Base-by-base conservation (phyloP, 2,329 filamentous ascomycete species). In the Aspergillus fumigatus region DNA sequence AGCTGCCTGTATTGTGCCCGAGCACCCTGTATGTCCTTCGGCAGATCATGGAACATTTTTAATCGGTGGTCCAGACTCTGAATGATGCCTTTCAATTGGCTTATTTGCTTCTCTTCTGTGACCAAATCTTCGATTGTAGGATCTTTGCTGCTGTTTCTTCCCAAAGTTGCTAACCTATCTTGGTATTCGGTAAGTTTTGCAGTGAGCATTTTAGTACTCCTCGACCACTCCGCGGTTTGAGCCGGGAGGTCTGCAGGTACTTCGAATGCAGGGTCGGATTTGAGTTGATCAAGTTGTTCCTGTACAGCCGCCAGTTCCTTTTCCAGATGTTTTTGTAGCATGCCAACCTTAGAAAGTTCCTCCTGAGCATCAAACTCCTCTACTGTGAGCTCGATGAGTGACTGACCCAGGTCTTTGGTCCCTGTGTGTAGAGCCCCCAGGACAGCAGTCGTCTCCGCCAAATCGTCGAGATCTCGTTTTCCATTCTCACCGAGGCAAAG, bases 191-290 rank as follows among this genome's bases (percentile, higher is more conserved):
- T 83, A 1, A 92, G 77, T 63, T 88, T 88, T 2, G 84, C 75
- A 14, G 80, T 76, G 40, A 90, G 77, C n/a, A 83, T 75, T 69
- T 90, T 91, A 50, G 88, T 83, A 55, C 81, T 85, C 54, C 89
- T 85, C 61, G 87, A 85, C 73, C 88, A 84, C 51, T 94, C 88
- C 3, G 87, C 79, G n/a, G 91, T 93, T 62, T 87, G 82, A 62
- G 85, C 84, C 10, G 84, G 82, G 3, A 92, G 75, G 59, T 85
- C 78, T 0, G 83, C 67, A 0, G 84, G 73, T 0, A 83, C 81
- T 17, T 82, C 79, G 65, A 84, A 88, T 52, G 66, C 65, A 26
- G 65, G 58, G 48, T 75, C 60, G 11, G 67, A 67, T 38, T 62
- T 72, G 32, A 74, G 66, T 2, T 67, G 62, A 14, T 70, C 58